These are phyloP conservation scores for Oenanthe sinensis DNA, from an alignment of 129 eudicot genomes.

Conservation along the genomic window DNA sequence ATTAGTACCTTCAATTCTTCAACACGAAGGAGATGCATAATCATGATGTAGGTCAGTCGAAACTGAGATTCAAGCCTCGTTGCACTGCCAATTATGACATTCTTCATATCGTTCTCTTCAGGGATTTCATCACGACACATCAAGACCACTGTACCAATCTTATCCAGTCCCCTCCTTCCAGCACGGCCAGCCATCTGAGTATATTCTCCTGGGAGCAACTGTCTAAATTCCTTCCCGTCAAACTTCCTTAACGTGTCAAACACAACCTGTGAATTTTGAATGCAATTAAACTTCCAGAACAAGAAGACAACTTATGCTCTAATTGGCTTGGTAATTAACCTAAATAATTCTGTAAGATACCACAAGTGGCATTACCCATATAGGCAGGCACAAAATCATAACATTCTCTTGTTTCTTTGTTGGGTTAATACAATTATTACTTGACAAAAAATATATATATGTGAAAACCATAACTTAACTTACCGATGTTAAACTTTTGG, in stretches of 20 bases:
- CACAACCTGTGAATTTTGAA: slow-evolving; percentile 57
- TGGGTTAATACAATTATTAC: neutral
- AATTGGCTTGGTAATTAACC: neutral
- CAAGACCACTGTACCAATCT: slow-evolving; percentile 78
- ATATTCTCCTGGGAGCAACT: slow-evolving; percentile 93
- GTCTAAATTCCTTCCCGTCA: slow-evolving; percentile 94
- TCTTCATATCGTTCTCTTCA: slow-evolving; percentile 60
- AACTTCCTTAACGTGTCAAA: slow-evolving; percentile 89
- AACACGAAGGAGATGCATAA: slow-evolving; percentile 96
- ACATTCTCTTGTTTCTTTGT: neutral
- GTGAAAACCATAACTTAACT: neutral
- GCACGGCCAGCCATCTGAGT: slow-evolving; percentile 99
- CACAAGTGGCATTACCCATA: neutral
- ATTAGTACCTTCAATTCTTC: slow-evolving; percentile 84
- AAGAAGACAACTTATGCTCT: neutral
- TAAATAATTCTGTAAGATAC: neutral
- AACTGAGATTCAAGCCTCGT: slow-evolving; percentile 93
- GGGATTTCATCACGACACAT: slow-evolving; percentile 98
- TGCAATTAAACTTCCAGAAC: neutral
- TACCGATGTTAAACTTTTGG: neutral
- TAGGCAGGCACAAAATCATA: neutral
- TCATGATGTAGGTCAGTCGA: slow-evolving; percentile 94
- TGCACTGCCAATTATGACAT: slow-evolving; percentile 80
- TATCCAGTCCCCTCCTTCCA: slow-evolving; percentile 98
- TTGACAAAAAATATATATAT: neutral